A percentile compares a stretch with the other conserved stretches of the same genome.
These are phyloP conservation scores for Dendrocalamus latiflorus DNA, from an alignment of 202 grass and related monocot genomes.

Conservation along the genomic window DNA sequence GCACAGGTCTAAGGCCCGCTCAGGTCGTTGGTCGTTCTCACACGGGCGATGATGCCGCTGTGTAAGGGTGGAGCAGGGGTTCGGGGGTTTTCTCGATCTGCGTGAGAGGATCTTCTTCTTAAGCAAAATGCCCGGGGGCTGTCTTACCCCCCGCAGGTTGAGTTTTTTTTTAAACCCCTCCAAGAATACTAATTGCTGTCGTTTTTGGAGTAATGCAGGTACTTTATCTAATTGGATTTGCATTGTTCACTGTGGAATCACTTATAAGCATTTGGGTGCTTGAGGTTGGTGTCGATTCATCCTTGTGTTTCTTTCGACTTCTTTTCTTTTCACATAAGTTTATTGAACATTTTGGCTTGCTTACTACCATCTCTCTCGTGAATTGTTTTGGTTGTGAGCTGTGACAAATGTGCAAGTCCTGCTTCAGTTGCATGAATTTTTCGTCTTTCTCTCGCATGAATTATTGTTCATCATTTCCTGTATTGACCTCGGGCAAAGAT, in stretches of 20 bases:
- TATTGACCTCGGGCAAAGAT: background rate
- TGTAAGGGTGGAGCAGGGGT: too few species aligned
- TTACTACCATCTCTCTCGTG: background rate
- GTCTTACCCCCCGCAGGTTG: too few species aligned
- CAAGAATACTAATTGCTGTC: background rate
- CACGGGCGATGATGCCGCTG: too few species aligned
- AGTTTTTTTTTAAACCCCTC: too few species aligned
- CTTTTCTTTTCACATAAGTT: background rate
- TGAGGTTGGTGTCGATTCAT: constrained; percentile 47
- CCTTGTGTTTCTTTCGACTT: background rate
- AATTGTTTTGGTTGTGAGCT: background rate
- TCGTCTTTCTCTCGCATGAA: background rate
- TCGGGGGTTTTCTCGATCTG: too few species aligned
- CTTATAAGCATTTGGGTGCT: constrained; percentile 87
- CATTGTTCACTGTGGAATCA: constrained; percentile 65
- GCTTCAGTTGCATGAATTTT: background rate
- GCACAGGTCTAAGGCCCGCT: too few species aligned
- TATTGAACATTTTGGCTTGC: background rate
- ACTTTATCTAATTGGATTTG: constrained; percentile 74
- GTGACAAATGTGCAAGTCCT: background rate
- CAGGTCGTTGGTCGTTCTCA: too few species aligned
- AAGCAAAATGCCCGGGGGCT: too few species aligned
- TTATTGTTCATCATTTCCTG: background rate
- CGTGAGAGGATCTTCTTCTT: too few species aligned
- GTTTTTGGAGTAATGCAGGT: constrained; percentile 33